Base-by-base conservation (phyloP, 164 flowering plant genomes). In the Malania oleifera region DNA sequence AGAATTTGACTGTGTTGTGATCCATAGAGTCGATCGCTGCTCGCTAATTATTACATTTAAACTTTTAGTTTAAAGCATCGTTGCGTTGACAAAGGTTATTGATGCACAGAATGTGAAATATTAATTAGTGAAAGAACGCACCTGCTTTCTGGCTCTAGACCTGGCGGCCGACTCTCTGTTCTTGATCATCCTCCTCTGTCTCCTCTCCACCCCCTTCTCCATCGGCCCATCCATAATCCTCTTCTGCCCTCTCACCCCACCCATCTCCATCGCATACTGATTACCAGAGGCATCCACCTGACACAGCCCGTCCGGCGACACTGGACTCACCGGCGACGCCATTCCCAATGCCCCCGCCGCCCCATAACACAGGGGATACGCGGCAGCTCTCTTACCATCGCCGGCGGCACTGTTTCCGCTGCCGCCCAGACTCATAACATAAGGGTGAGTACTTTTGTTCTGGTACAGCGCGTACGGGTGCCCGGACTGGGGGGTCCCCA, bases 101-200 rank as follows among this genome's bases (percentile, higher is more conserved):
- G 39, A 46, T 7, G 0, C n/a, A 28, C 52, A 17, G 14, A 44
- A 44, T 15, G 41, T 8, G 17, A 49, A 1, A 60, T 18, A 12
- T 14, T n/a, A n/a, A n/a, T n/a, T n/a, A 15, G 48, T 20, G 4
- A 25, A 45, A 12, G 19, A 10, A 6, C n/a, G 23, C 50, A 87
- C 98, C 93, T 92, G 98, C 54, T 89, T 92, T 62, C 97, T 70
- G 10, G 98, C 97, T 54, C 98, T 71, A 27, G 98, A 92, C 67
- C 98, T 73, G 0, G 98, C 98, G 0, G 98, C 98, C 0, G 98
- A 92, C 70, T 92, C 98, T 52, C 98, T 65, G 48, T 92, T 92
- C 81, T 92, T 92, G 58, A 92, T 92, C 98, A 92, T 92, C 80
- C 98, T 76, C 54, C 93, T 37, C 51, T 89, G 98, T 49, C 98